Percentiles rank a stretch among this genome's conserved stretches.
These are phyloP conservation scores for Boletus vermiculosoides DNA, from an alignment of 768 basidiomycete genomes.

Conservation along the genomic window DNA sequence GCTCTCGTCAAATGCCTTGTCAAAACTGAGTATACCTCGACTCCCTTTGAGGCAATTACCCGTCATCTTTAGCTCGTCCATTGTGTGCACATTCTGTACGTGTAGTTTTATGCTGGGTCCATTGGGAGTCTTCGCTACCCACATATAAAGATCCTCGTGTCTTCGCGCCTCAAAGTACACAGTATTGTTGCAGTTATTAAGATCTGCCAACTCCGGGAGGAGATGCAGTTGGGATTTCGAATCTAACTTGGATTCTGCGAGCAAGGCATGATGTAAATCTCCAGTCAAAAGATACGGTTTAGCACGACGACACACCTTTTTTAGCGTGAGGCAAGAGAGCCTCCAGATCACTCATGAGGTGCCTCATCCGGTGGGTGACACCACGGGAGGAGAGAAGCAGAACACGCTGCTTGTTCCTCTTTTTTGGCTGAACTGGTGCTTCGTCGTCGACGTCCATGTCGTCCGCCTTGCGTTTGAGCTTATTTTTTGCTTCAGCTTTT, in stretches of 20 bases:
- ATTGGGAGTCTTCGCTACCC: constrained; percentile 96
- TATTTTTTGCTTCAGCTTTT: constrained; percentile 42
- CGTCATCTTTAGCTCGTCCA: constrained; percentile 99
- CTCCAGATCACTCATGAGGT: constrained; percentile 94
- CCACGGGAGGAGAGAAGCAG: constrained; percentile 91
- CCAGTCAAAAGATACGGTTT: not conserved
- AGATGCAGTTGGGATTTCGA: constrained; percentile 92
- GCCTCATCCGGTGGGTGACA: constrained; percentile 93
- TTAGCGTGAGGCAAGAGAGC: constrained; percentile 90
- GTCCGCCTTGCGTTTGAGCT: constrained; percentile 64
- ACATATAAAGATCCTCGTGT: constrained; percentile 94
- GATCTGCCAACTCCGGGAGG: constrained; percentile 93
- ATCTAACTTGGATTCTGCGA: constrained; percentile 91
- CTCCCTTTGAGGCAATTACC: constrained; percentile 98
- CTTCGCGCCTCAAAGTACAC: constrained; percentile 96
- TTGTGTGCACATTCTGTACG: constrained; percentile 97
- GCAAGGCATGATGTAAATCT: not conserved
- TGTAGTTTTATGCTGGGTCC: constrained; percentile 97
- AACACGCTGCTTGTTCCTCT: constrained; percentile 94
- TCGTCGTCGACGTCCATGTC: constrained; percentile 59
- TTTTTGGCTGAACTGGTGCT: constrained; percentile 41
- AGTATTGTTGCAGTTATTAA: constrained; percentile 97
- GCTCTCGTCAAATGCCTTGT: constrained; percentile 82
- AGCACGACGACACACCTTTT: constrained; percentile 66
- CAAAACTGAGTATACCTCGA: constrained; percentile 89